phyloP scores from a whole-genome alignment of 2,329 filamentous ascomycete species.

The Grosmannia serpens region DNA sequence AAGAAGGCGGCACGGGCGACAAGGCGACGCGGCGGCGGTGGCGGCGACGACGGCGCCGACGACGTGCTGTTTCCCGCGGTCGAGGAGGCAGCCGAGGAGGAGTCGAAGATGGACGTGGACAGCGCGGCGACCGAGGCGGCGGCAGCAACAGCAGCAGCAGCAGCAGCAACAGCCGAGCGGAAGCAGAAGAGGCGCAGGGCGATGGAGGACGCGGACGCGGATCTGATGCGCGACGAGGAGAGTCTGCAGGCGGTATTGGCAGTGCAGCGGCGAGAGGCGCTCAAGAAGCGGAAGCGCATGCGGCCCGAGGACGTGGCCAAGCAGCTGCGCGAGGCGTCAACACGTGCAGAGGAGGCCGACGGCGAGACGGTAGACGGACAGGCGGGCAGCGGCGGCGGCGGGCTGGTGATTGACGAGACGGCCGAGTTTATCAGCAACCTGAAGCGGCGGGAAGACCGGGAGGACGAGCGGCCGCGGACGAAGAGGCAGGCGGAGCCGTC shows the following conservation, averaged over 20 bases:
- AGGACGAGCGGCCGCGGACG: slow-evolving; percentile 38
- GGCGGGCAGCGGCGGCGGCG: slow-evolving; percentile 35
- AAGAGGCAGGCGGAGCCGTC: slow-evolving; percentile 15
- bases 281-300: slow-evolving; percentile 85
- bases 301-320: slow-evolving; percentile 79
- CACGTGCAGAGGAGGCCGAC: slow-evolving; percentile 13
- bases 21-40: slow-evolving; percentile 40
- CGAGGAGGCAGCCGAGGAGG: slow-evolving; percentile 24
- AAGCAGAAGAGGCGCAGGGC: slow-evolving; percentile 48
- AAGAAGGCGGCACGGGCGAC: slow-evolving; percentile 67
- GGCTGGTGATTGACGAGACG: slow-evolving; percentile 89
- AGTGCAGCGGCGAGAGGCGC: slow-evolving; percentile 65
- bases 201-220: slow-evolving; percentile 32
- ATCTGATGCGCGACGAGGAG: slow-evolving; percentile 77
- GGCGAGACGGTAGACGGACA: background rate
- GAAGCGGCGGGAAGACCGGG: slow-evolving; percentile 51
- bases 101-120: slow-evolving; percentile 63
- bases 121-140: slow-evolving; percentile 30
- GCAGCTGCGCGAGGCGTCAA: slow-evolving; percentile 56
- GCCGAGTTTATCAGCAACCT: slow-evolving; percentile 88
- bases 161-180: background rate
- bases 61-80: slow-evolving; percentile 37
- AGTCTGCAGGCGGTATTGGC: slow-evolving; percentile 81
- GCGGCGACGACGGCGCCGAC: slow-evolving; percentile 44
- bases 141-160: background rate